Percentiles rank a stretch among this genome's conserved stretches.
These are phyloP conservation scores for Blastomyces percursus DNA, from an alignment of 2,329 filamentous ascomycete genomes.

Conservation along the genomic window DNA sequence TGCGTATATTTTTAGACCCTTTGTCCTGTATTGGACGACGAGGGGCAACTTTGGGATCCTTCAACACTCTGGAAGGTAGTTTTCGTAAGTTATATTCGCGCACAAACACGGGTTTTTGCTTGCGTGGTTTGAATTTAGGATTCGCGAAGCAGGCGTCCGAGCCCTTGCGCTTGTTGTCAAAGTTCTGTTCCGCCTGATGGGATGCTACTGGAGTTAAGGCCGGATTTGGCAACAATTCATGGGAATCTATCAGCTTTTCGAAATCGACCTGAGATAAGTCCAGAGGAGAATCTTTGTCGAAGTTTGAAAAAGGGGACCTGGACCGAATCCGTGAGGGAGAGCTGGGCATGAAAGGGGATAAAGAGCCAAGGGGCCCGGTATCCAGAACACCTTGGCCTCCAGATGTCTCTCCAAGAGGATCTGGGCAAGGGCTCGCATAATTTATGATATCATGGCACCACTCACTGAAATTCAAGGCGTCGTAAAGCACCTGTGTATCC, in stretches of 20 bases:
- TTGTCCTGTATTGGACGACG: background rate
- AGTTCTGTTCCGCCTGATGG: background rate
- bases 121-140: background rate
- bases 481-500: background rate
- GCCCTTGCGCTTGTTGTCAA: background rate
- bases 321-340: background rate
- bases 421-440: background rate
- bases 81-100: background rate
- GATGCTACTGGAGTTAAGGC: background rate
- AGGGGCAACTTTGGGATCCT: background rate
- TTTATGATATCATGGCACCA: background rate
- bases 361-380: background rate
- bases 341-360: background rate
- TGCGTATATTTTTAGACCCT: background rate
- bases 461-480: background rate
- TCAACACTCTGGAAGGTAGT: background rate
- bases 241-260: background rate
- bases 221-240: background rate
- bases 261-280: background rate
- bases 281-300: background rate
- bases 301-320: background rate
- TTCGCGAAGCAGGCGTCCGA: background rate
- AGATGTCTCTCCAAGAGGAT: background rate
- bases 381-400: too few relatives aligned
- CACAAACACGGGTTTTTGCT: background rate